These are phyloP conservation scores for Calonectria naviculata DNA, from an alignment of 2,329 filamentous ascomycete genomes.

Conservation along the genomic window DNA sequence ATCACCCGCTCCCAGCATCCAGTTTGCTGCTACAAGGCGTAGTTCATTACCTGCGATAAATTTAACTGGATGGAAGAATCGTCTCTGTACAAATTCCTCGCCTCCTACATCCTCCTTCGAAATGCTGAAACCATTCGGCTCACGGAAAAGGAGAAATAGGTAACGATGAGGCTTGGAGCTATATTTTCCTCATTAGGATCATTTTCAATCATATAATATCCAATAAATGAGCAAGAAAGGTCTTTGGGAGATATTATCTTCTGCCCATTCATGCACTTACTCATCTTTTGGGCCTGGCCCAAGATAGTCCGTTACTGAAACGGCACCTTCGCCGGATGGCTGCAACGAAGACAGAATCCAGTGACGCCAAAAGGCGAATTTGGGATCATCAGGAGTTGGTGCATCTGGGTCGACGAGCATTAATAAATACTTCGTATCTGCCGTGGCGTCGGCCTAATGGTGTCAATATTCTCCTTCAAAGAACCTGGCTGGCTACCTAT, in stretches of 20 bases:
- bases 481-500: too few relatives aligned
- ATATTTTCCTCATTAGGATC: neutral
- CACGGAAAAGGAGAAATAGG: slow-evolving; percentile 56
- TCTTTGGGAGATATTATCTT: neutral
- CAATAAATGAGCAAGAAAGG: neutral
- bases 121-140: slow-evolving; percentile 48
- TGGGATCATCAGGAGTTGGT: slow-evolving; percentile 65
- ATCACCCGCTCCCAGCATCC: slow-evolving; percentile 59
- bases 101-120: slow-evolving; percentile 56
- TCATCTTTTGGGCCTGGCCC: slow-evolving; percentile 59
- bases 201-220: neutral
- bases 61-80: slow-evolving; percentile 53
- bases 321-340: slow-evolving; percentile 38
- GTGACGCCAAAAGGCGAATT: slow-evolving; percentile 66
- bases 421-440: slow-evolving; percentile 54
- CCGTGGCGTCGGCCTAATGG: slow-evolving; percentile 35
- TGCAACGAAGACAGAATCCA: slow-evolving; percentile 59
- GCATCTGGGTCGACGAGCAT: slow-evolving; percentile 66
- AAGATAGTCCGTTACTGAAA: slow-evolving; percentile 53
- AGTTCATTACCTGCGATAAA: slow-evolving; percentile 53
- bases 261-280: slow-evolving; percentile 41
- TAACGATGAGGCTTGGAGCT: slow-evolving; percentile 62
- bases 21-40: slow-evolving; percentile 54
- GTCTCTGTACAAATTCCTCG: slow-evolving; percentile 57
- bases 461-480: neutral